Evolutionary conservation across 1,284 basidiomycete species (phyloP).

Genomic region (Irpex lacteus): DNA sequence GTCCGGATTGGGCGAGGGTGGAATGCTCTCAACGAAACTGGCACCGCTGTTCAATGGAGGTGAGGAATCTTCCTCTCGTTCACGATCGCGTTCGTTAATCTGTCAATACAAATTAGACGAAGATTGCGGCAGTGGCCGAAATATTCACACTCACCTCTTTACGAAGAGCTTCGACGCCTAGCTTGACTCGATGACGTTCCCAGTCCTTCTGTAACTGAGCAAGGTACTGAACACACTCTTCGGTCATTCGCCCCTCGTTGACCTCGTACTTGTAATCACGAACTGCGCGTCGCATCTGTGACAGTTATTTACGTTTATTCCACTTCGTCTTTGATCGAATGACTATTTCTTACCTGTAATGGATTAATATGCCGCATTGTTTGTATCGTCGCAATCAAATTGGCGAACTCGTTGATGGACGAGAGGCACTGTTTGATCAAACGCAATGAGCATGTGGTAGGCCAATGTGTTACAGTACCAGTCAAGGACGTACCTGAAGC

Average conservation of each 20-base stretch:
- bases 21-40: constrained; percentile 29
- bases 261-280: constrained; percentile 96
- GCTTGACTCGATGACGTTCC: constrained; percentile 84
- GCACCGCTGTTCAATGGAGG: constrained; percentile 42
- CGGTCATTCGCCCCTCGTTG: constrained; percentile 87
- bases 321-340: neutral
- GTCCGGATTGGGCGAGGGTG: constrained; percentile 28
- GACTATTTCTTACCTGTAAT: constrained; percentile 58
- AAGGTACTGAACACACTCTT: constrained; percentile 93
- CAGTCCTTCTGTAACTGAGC: constrained; percentile 94
- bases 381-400: constrained; percentile 89
- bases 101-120: constrained; percentile 27
- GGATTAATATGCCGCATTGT: constrained; percentile 87
- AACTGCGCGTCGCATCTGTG: constrained; percentile 86
- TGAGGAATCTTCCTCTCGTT: constrained; percentile 34
- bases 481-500: constrained; percentile 60
- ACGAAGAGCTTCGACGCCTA: constrained; percentile 76
- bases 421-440: constrained; percentile 73
- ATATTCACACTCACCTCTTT: constrained; percentile 55
- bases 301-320: neutral
- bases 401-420: constrained; percentile 82
- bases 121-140: constrained; percentile 2
- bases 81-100: constrained; percentile 64
- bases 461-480: neutral
- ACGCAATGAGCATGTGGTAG: neutral